Base-by-base conservation (phyloP, 108 stramenopile species). In the Thalassiosira profunda region DNA sequence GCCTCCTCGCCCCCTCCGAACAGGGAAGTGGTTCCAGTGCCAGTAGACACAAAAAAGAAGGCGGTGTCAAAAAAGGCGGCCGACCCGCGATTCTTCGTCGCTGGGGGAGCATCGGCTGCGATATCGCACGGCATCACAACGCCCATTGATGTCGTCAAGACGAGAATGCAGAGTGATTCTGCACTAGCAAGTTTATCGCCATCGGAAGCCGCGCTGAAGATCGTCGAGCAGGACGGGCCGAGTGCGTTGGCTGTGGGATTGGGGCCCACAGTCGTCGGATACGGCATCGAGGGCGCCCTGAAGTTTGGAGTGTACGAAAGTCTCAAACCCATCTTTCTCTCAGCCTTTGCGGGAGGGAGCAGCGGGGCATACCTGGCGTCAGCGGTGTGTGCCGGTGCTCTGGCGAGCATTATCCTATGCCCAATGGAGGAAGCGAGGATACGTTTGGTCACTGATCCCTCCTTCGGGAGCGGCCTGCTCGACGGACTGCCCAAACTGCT, bases 121-220 rank as follows among this genome's bases (percentile, higher is more conserved):
- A 48, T 79, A 10, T 91, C 91, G 6, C 94, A 90, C 48, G 83
- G 86, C 9, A 73, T 86, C 31, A 84, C 91, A 21, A 89, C 89
- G 9, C 94, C 94, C 6, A 55, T 95, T 15, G 95, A 96, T 71
- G 95, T 93, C 23, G 79, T 96, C 4, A 96, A 93, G 70, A 84
- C 84, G 33, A 44, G 84, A 8, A 70, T 78, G 75, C 75, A 70
- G 57, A 63, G 46, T 23, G 73, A 76, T 46, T 10, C 68, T 9
- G 12, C 42, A 6, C 61, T 76, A n/a, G 17, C 51, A 37, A 14
- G 23, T 12, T 3, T 70, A 31, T 74, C 73, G 1, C 73, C 73
- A 1, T 1, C 21, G 7, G 56, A 74, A 0, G 89, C 93, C 0
- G 80, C 92, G 5, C 9, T 78, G 2, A 43, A 76, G 20, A 93